These are phyloP conservation scores for Ceratocystis albifundus DNA, from an alignment of 2,329 filamentous ascomycete genomes.

Conservation along the genomic window DNA sequence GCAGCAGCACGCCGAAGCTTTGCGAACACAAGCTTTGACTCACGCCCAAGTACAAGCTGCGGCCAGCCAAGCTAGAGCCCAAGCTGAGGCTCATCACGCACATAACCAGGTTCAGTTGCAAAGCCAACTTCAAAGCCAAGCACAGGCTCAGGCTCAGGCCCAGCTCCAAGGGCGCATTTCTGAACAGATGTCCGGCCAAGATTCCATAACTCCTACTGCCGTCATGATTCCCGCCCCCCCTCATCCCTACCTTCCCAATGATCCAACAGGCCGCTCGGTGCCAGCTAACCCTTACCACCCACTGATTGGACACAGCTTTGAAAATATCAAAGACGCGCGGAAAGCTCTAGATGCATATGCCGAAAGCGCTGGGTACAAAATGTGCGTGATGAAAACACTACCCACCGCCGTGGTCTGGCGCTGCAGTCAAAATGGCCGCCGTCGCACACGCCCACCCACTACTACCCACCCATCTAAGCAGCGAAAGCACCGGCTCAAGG, in stretches of 20 bases:
- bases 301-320: slow-evolving; percentile 21
- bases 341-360: slow-evolving; percentile 21
- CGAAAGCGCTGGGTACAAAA: slow-evolving; percentile 21
- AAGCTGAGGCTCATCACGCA: slow-evolving; percentile 14
- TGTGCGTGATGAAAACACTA: slow-evolving; percentile 23
- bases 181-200: neutral
- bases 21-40: slow-evolving; percentile 14
- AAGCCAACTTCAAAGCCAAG: slow-evolving; percentile 4
- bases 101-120: slow-evolving; percentile 12
- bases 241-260: slow-evolving; percentile 21
- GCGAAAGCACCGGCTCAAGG: slow-evolving; percentile 21
- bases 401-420: slow-evolving; percentile 22
- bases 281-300: slow-evolving; percentile 22
- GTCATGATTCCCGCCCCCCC: slow-evolving; percentile 21
- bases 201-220: neutral
- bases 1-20: slow-evolving; percentile 13
- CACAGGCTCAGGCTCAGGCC: slow-evolving; percentile 11
- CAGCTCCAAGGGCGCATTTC: slow-evolving; percentile 1
- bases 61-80: slow-evolving; percentile 16
- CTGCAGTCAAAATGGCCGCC: slow-evolving; percentile 21
- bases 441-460: slow-evolving; percentile 12
- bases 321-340: slow-evolving; percentile 20
- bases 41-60: slow-evolving; percentile 11
- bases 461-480: slow-evolving; percentile 20
- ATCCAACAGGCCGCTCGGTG: slow-evolving; percentile 22